Conservation (phyloP, 2,329 filamentous ascomycete genomes). For the Torrubiella hemipterigena region DNA sequence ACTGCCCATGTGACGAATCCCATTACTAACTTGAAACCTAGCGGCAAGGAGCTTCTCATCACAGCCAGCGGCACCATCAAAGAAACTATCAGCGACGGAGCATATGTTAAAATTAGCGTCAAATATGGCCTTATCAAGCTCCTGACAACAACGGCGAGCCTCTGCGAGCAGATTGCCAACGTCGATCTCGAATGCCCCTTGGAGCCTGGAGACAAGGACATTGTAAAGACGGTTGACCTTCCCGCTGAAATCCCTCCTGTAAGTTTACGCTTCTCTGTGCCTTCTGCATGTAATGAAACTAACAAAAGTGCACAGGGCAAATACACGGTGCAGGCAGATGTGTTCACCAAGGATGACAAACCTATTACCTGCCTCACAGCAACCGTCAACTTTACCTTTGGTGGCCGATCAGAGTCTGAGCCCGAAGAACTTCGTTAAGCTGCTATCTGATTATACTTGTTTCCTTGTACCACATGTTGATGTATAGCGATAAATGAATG, state of each 20-base stretch:
- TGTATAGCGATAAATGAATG: no score
- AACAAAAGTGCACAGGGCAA: conserved; percentile 69
- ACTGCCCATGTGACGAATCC: background rate
- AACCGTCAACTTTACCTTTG: conserved; percentile 46
- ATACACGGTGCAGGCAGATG: conserved; percentile 82
- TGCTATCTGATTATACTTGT: no score
- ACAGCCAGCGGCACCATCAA: conserved; percentile 64
- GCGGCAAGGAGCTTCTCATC: conserved; percentile 68
- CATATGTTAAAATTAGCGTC: conserved; percentile 72
- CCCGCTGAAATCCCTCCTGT: conserved; percentile 83
- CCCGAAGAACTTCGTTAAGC: conserved; percentile 1
- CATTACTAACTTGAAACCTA: conserved; percentile 22
- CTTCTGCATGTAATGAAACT: no score
- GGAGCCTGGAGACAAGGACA: conserved; percentile 58
- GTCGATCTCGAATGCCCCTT: conserved; percentile 85
- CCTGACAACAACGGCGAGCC: conserved; percentile 66
- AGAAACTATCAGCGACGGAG: conserved; percentile 62
- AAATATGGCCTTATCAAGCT: conserved; percentile 92
- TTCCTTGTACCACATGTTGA: no score
- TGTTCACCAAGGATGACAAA: conserved; percentile 58
- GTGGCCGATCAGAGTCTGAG: conserved; percentile 11
- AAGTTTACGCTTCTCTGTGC: conserved; percentile 35
- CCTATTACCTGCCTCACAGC: conserved; percentile 83
- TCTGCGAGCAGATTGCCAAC: conserved; percentile 82
- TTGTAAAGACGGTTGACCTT: conserved; percentile 75